Evolutionary conservation across 441 rosid species (phyloP).

Genomic region (Flueggea neowawraea): DNA sequence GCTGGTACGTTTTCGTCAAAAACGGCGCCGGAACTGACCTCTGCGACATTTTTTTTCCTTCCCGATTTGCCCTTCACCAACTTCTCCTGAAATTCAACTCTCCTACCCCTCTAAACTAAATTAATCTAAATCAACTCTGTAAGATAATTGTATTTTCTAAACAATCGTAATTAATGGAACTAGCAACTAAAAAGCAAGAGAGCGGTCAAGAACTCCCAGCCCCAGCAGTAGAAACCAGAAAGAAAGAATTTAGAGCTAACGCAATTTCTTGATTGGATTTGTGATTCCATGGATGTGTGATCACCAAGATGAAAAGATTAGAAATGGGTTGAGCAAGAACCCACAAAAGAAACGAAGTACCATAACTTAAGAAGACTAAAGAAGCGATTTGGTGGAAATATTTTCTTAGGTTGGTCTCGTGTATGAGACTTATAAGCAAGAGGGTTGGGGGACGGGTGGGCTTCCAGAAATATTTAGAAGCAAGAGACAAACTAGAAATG

Average conservation of each 20-base stretch:
- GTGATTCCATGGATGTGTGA: constrained; percentile 49
- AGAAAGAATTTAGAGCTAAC: constrained; percentile 50
- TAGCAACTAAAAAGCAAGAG: constrained; percentile 84
- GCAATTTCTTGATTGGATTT: constrained; percentile 30
- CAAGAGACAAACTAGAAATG: constrained; percentile 56
- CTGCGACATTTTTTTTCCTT: constrained; percentile 44
- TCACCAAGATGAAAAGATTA: constrained; percentile 4
- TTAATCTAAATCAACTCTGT: background rate
- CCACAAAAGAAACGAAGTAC: background rate
- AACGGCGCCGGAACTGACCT: constrained; percentile 93
- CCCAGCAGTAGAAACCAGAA: constrained; percentile 95
- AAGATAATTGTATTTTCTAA: too few species aligned
- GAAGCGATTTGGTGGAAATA: background rate
- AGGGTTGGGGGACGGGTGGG: background rate
- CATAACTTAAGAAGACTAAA: background rate
- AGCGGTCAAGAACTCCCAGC: constrained; percentile 95
- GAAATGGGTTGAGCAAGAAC: background rate
- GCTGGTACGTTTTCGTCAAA: constrained; percentile 78
- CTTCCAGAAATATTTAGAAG: constrained; percentile 2
- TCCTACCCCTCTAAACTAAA: background rate
- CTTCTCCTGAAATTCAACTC: background rate
- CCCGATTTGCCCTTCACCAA: constrained; percentile 25
- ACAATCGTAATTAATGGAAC: too few species aligned
- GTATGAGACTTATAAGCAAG: constrained; percentile 29
- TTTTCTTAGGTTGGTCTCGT: constrained; percentile 9